Evolutionary conservation across 805 yeast genomes (phyloP), one percentile per base, ranked within the genome.

Genomic region (Candida rishiriensis): DNA sequence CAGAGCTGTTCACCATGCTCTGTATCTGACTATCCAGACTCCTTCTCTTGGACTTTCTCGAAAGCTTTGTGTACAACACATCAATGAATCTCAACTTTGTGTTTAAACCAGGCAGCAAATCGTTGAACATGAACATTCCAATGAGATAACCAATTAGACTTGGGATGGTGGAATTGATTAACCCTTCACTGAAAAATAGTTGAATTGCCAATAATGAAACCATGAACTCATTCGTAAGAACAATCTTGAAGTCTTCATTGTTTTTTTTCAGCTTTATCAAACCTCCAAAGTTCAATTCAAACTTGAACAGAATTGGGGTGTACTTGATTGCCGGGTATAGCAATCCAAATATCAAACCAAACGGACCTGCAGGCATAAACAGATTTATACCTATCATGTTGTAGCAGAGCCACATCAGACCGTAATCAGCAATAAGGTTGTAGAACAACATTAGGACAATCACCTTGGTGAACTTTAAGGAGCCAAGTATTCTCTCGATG

Each of bases 401-500:
- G 47, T 65, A 66, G 11, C 53, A 35, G 1, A 61, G 33, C 30
- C 61, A 34, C 15, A 72, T 68, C 32, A 71, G 43, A 1, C 69
- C 33, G 11, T 70, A 59, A 5, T 73, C 59, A 9, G 64, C 52
- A 5, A 71, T 47, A 1, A 74, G 60, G 46, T 80, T 81, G 64
- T 80, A 82, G 2, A 72, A 13, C 21, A 69, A 69, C 32, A 75
- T 63, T 34, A 79, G 52, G 1, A 69, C 43, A 2, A 81, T 55
- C 13, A 76, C 54, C 32, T 79, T 71, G 10, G 76, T 51, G 51
- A 78, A 78, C 52, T 76, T 78, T 38, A 72, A 60, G 11, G 81
- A 71, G 1, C 87, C 87, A 54, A 72, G 72, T 39, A 76, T 60
- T 40, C 87, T 58, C 60, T 82, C 88, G 41, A 82, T 49, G 34